Evolutionary conservation across 805 yeast genomes (phyloP), one percentile per base, ranked within the genome.

Genomic region (Lachancea cidri): DNA sequence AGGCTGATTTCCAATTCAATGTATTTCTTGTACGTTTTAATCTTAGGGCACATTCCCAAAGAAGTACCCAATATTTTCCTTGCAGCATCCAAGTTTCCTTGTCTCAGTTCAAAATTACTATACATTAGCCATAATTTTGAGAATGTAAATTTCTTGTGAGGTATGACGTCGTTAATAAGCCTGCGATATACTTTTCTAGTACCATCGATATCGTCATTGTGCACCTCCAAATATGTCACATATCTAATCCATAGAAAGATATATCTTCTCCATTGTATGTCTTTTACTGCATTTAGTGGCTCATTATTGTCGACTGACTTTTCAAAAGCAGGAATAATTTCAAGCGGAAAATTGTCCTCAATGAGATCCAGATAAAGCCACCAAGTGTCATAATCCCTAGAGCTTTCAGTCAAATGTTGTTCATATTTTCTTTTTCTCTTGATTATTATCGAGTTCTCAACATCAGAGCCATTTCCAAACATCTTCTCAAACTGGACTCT

Each of bases 301-400:
- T 52, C 54, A 17, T 54, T 44, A 9, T 53, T 48, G 7, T 20
- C 37, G 1, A 52, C 38, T 9, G 57, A 47, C 2, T 35, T 41
- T 16, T 53, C 52, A 15, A 52, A 52, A 4, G 34, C 40, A 6
- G 13, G 13, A 13, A 42, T 7, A 7, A 49, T 14, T 35, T 54
- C 53, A 0, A 25, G 19, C 2, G 51, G 45, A 24, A 44, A 57
- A 15, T 67, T 54, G 17, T 71, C 68, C 38, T 73, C 73, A 9
- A 79, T 51, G 17, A 86, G 55, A 9, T 73, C 68, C 2, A 86
- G 44, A 52, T 80, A 81, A 0, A 75, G 57, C 91, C 95, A 88
- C 97, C 98, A 89, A 0, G 79, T 65, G 52, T 84, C 93, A 58
- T 77, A 80, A 62, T 86, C 85, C 0, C 42, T 31, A 1, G 86